Evolutionary conservation across 371 early-diverging fungal genomes (phyloP).

Genomic region (Mortierella sp.): DNA sequence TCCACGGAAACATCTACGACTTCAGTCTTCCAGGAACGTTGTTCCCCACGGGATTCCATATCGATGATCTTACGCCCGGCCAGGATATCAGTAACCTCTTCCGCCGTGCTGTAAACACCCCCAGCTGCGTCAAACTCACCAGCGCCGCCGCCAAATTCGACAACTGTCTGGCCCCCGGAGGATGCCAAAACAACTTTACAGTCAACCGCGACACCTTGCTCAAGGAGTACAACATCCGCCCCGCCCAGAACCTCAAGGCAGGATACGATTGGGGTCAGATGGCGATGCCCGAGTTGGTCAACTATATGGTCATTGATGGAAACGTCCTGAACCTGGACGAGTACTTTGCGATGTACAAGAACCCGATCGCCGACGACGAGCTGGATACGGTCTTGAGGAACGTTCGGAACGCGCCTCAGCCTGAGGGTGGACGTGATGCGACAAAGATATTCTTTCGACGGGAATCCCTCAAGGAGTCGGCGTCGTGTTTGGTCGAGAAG

Average conservation of each 20-base stretch:
- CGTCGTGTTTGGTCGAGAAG: slow-evolving; percentile 73
- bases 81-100: slow-evolving; percentile 54
- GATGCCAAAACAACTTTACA: slow-evolving; percentile 33
- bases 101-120: slow-evolving; percentile 56
- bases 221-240: neutral
- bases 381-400: slow-evolving; percentile 74
- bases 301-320: slow-evolving; percentile 83
- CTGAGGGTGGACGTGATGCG: slow-evolving; percentile 75
- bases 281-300: slow-evolving; percentile 60
- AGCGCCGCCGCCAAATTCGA: slow-evolving; percentile 51
- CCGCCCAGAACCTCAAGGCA: slow-evolving; percentile 49
- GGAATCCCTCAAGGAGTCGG: slow-evolving; percentile 65
- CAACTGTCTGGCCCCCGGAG: slow-evolving; percentile 57
- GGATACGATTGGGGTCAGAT: slow-evolving; percentile 86
- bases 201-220: slow-evolving; percentile 4
- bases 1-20: slow-evolving; percentile 46
- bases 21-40: slow-evolving; percentile 13
- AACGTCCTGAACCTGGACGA: slow-evolving; percentile 81
- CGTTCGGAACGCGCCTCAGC: slow-evolving; percentile 59
- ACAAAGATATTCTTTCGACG: slow-evolving; percentile 75
- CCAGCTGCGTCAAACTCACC: slow-evolving; percentile 50
- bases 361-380: slow-evolving; percentile 63
- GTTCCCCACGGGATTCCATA: slow-evolving; percentile 24
- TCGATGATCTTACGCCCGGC: slow-evolving; percentile 39
- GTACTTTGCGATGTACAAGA: slow-evolving; percentile 70